Evolutionary conservation across 805 yeast species (phyloP).

Genomic region (Zygoascus flipseniorum): DNA sequence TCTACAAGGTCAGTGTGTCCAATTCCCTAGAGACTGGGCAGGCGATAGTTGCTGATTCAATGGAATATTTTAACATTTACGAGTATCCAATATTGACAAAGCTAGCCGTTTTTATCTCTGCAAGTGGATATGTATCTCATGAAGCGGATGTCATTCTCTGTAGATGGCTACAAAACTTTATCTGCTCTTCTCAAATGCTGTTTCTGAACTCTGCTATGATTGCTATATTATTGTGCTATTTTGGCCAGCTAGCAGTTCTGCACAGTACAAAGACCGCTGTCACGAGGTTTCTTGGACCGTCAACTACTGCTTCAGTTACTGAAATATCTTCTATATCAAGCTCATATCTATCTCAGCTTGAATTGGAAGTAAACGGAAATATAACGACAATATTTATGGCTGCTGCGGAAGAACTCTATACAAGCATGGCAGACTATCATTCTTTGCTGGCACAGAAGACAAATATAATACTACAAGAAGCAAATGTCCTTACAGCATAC

Average conservation of each 20-base stretch:
- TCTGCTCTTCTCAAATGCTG: background rate
- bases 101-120: background rate
- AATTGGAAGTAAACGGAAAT: background rate
- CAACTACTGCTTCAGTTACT: background rate
- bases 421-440: background rate
- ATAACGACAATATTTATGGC: background rate
- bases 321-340: background rate
- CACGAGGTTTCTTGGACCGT: background rate
- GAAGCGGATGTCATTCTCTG: background rate
- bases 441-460: background rate
- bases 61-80: background rate
- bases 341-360: background rate
- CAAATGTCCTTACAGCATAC: background rate
- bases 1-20: background rate
- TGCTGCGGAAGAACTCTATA: background rate
- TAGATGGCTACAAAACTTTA: background rate
- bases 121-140: background rate
- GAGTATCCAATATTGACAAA: background rate
- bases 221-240: background rate
- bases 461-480: background rate
- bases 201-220: background rate
- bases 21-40: background rate
- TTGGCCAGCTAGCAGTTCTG: background rate
- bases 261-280: background rate
- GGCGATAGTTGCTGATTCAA: background rate